Evolutionary conservation across 768 basidiomycete species (phyloP).

Genomic region (Termitomyces sp.): DNA sequence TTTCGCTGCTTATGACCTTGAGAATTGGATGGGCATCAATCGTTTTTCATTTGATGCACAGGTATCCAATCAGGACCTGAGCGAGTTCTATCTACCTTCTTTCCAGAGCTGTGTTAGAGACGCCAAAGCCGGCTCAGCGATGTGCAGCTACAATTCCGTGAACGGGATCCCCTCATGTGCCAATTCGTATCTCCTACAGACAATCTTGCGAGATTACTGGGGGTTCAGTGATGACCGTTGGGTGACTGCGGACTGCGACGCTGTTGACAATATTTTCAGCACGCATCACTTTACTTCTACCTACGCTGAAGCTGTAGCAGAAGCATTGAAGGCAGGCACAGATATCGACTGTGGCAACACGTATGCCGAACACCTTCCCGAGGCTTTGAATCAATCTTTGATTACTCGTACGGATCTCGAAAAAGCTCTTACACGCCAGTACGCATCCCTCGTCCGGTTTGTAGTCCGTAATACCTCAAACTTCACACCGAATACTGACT

Average conservation of each 20-base stretch:
- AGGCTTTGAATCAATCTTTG: slow-evolving; percentile 42
- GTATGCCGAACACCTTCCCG: slow-evolving; percentile 38
- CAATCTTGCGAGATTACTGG: slow-evolving; percentile 45
- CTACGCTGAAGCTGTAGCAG: slow-evolving; percentile 42
- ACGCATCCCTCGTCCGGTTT: slow-evolving; percentile 51
- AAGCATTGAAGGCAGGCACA: slow-evolving; percentile 46
- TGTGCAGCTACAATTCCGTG: slow-evolving; percentile 62
- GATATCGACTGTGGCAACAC: slow-evolving; percentile 52
- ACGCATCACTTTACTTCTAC: slow-evolving; percentile 43
- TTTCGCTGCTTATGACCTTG: slow-evolving; percentile 55
- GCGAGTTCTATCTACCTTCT: slow-evolving; percentile 48
- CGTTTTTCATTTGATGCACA: slow-evolving; percentile 48
- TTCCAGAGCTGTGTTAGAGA: slow-evolving; percentile 58
- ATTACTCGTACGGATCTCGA: slow-evolving; percentile 40
- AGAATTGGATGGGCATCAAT: slow-evolving; percentile 46
- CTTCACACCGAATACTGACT: not conserved
- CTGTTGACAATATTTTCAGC: slow-evolving; percentile 45
- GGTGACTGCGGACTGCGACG: slow-evolving; percentile 56
- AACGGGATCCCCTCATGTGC: slow-evolving; percentile 57
- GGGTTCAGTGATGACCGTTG: slow-evolving; percentile 47
- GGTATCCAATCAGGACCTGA: slow-evolving; percentile 48
- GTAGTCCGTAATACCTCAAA: slow-evolving; percentile 3
- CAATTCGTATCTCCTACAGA: slow-evolving; percentile 45
- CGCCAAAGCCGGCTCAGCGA: slow-evolving; percentile 50
- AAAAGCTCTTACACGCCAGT: slow-evolving; percentile 38